phyloP scores from a whole-genome alignment of 352 stramenopile species.

The Elongisporangium prolatum region DNA sequence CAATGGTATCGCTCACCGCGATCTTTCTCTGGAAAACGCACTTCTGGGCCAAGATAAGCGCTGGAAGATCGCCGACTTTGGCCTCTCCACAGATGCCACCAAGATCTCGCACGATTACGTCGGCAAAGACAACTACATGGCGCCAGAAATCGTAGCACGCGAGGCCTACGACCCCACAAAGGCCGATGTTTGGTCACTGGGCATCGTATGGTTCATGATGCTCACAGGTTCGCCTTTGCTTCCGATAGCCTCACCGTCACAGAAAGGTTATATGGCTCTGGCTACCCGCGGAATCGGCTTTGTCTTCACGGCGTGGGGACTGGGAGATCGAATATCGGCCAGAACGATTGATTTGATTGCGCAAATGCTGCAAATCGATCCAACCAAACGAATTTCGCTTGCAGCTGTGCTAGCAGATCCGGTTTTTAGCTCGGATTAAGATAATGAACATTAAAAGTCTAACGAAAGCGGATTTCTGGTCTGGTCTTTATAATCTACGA shows the following conservation, averaged over 20 bases:
- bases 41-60: constrained; percentile 16
- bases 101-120: constrained; percentile 15
- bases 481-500: too few species aligned
- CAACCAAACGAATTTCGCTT: constrained; percentile 11
- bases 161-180: constrained; percentile 28
- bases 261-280: constrained; percentile 26
- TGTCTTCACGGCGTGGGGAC: constrained; percentile 26
- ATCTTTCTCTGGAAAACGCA: constrained; percentile 57
- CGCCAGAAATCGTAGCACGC: constrained; percentile 41
- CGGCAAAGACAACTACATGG: constrained; percentile 66
- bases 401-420: constrained; percentile 8
- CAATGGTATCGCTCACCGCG: constrained; percentile 37
- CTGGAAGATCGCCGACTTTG: constrained; percentile 62
- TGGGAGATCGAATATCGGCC: constrained; percentile 10
- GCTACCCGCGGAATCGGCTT: constrained; percentile 12
- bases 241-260: constrained; percentile 19
- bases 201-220: constrained; percentile 46
- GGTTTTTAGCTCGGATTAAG: too few species aligned
- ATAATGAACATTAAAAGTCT: too few species aligned
- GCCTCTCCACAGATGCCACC: constrained; percentile 21
- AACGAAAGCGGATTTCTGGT: too few species aligned
- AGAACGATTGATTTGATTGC: constrained; percentile 15
- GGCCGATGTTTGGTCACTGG: constrained; percentile 46
- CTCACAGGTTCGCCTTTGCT: constrained; percentile 32
- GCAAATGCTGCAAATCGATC: constrained; percentile 21